Evolutionary conservation across 768 basidiomycete genomes (phyloP), one percentile per base, ranked within the genome.

Genomic region (Lentinula detonsa): DNA sequence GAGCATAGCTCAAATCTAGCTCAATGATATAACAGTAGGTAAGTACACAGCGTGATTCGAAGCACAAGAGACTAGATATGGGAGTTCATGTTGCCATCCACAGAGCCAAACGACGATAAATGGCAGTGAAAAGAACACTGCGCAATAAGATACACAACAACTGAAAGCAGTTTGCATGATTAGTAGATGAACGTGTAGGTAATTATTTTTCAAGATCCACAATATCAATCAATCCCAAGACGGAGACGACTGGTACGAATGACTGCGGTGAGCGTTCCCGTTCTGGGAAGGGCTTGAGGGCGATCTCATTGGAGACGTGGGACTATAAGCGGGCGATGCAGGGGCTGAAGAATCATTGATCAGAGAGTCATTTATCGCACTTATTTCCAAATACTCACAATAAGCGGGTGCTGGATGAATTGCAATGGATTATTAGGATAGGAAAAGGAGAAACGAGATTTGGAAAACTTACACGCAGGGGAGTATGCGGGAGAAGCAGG

Each of bases 401-500:
- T 91, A 92, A 55, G 88, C 83, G 45, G 91, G 90, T 46, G 91
- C 87, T 88, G 11, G 8, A n/a, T 35, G 61, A 45, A 8, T 52
- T 35, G 18, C 42, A 40, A 60, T 39, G 34, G 45, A 55, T 39
- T 2, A 59, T 61, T 18, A 62, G 55, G 61, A 54, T 66, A 53
- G n/a, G 33, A 65, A 45, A 5, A 46, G 46, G 49, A 37, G 43
- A 16, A 16, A 43, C 43, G 35, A 21, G 61, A 3, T 18, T 63
- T 9, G 43, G 51, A 35, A 3, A 11, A 83, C 89, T 81, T 72
- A 91, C 88, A 93, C 60, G 90, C 88, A 67, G 91, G 91, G 50
- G 91, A 92, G 78, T 93, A 94, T 3, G 90, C 83, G 1, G 91
- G 91, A 4, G 91, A 93, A 7, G 91, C 91, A 15, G 91, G 91